Conservation (phyloP, 2,329 filamentous ascomycete genomes). For the Trichoderma sp. region DNA sequence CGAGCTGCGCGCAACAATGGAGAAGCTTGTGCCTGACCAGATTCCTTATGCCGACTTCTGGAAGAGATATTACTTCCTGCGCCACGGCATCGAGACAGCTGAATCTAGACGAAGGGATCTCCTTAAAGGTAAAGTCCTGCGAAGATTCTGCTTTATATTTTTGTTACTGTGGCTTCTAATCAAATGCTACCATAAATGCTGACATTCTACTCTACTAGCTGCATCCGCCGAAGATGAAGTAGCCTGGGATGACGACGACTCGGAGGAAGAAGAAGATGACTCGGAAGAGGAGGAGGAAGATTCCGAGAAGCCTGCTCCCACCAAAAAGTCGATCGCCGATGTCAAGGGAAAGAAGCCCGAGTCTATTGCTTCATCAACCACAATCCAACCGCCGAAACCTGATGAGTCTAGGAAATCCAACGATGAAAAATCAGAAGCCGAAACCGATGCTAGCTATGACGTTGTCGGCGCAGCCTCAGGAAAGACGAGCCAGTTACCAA, state of each 20-base stretch:
- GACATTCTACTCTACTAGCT: conserved; percentile 47
- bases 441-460: conserved; percentile 96
- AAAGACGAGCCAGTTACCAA: conserved; percentile 78
- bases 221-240: conserved; percentile 74
- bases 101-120: conserved; percentile 87
- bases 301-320: conserved; percentile 29
- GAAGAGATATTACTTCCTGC: conserved; percentile 92
- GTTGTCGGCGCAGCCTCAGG: conserved; percentile 80
- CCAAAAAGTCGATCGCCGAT: conserved; percentile 43
- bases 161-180: neutral
- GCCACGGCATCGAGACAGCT: conserved; percentile 90
- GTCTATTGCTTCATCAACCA: conserved; percentile 62
- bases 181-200: conserved; percentile 11
- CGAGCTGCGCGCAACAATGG: conserved; percentile 87
- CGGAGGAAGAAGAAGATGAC: conserved; percentile 51
- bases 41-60: conserved; percentile 92
- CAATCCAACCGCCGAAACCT: conserved; percentile 66
- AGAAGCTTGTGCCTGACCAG: conserved; percentile 89
- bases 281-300: conserved; percentile 36
- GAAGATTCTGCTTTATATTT: neutral
- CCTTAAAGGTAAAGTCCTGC: conserved; percentile 70
- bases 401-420: conserved; percentile 73
- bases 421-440: conserved; percentile 86
- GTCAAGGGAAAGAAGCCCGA: conserved; percentile 46
- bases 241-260: conserved; percentile 70